Percentiles rank a stretch among this genome's conserved stretches.
Evolutionary conservation across 345 rosid species (phyloP).

Genomic region (Linum lewisii): DNA sequence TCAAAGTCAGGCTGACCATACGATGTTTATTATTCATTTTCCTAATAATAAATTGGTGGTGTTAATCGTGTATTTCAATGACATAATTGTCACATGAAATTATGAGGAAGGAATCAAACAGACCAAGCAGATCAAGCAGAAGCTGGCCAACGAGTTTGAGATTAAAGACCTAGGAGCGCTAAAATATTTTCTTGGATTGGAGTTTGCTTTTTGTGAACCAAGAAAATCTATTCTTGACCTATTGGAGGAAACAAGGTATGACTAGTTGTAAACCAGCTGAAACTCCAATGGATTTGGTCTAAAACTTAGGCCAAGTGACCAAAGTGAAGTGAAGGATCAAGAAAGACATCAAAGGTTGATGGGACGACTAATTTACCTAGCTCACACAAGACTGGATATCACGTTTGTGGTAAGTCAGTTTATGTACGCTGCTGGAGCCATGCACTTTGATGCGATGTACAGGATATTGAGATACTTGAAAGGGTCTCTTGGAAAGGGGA

Average conservation of each 20-base stretch:
- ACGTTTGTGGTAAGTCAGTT: too few relatives aligned
- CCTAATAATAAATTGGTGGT: neutral
- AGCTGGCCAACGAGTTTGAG: neutral
- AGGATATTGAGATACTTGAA: too few relatives aligned
- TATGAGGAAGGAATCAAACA: too few relatives aligned
- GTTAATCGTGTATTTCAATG: neutral
- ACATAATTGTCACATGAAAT: neutral
- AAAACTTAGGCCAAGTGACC: neutral
- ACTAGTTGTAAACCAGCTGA: too few relatives aligned
- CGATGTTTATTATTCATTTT: neutral
- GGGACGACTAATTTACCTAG: too few relatives aligned
- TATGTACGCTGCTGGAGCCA: too few relatives aligned
- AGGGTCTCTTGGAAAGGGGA: neutral
- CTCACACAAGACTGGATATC: too few relatives aligned
- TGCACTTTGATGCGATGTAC: too few relatives aligned
- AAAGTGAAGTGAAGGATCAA: too few relatives aligned
- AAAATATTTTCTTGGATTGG: neutral
- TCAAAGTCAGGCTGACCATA: too few relatives aligned
- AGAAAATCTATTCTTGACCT: neutral
- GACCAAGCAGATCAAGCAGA: too few relatives aligned
- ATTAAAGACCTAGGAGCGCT: neutral
- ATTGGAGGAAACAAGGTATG: neutral
- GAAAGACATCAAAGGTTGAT: too few relatives aligned
- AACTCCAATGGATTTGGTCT: neutral
- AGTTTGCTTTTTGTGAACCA: neutral